Base-by-base conservation (phyloP, 768 basidiomycete species). In the Tremella yokohamensis region DNA sequence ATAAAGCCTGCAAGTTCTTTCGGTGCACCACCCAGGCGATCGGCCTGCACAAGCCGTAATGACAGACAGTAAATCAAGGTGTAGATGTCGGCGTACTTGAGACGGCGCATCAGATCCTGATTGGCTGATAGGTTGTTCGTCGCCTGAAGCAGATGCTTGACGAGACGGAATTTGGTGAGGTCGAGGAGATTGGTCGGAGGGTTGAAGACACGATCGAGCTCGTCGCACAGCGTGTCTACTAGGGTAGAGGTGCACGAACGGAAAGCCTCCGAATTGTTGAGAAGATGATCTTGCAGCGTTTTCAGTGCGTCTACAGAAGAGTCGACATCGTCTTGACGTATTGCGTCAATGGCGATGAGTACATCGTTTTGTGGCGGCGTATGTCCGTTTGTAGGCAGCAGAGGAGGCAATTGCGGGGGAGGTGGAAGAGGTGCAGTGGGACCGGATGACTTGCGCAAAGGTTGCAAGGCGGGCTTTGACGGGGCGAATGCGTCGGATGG, bases 91-190 rank as follows among this genome's bases (percentile, higher is more conserved):
- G 87, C 86, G 40, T 90, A 85, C 0, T 88, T 87, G 56, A 98
- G 74, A 8, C 88, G 89, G 73, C 92, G 88, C 11, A 91, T 89
- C 49, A 99, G 82, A 61, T 89, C 83, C 6, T 85, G 78, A 73
- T 93, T 90, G 69, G 97, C 92, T 68, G 92, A 94, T 74, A 97
- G 91, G 22, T 88, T 88, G 68, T 93, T 92, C 25, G 97, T 83
- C 0, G 93, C 93, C 76, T 97, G 93, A 62, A 98, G 94, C 53
- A 98, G 83, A 76, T 98, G 96, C 77, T 99, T 99, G 48, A 93
- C 90, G 8, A 99, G 81, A 40, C 96, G 84, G 79, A 96, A 92
- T 68, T 90, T 90, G 62, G 88, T 86, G 16, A 86, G 85, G 13
- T 83, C 79, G 20, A 84, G 76, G 39, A 93, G 79, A 53, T 89